Percentiles rank a stretch among this genome's conserved stretches.
Evolutionary conservation across 1,139 yeast genomes (phyloP).

Genomic region (Scheffersomyces parashehatae): DNA sequence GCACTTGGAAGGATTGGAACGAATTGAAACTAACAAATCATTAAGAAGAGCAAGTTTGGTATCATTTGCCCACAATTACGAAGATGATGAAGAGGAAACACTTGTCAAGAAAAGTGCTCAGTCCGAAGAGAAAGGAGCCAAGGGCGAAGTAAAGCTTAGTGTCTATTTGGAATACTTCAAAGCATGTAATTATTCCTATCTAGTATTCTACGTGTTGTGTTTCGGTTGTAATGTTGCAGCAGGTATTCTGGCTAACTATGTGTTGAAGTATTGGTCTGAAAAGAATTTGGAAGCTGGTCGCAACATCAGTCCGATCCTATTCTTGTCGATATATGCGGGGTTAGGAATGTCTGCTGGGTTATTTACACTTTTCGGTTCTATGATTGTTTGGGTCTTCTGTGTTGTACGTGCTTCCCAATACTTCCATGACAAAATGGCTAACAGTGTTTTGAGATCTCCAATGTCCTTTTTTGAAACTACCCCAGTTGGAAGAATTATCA

Average conservation of each 20-base stretch:
- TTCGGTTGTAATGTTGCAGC: slow-evolving; percentile 21
- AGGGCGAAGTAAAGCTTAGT: slow-evolving; percentile 35
- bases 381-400: slow-evolving; percentile 35
- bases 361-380: slow-evolving; percentile 26
- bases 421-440: slow-evolving; percentile 42
- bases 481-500: slow-evolving; percentile 43
- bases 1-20: not conserved
- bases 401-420: slow-evolving; percentile 32
- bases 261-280: slow-evolving; percentile 43
- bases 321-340: slow-evolving; percentile 25
- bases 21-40: not conserved
- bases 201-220: slow-evolving; percentile 26
- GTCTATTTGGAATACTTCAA: slow-evolving; percentile 34
- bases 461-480: slow-evolving; percentile 48
- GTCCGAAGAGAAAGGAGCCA: slow-evolving; percentile 28
- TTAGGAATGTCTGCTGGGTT: slow-evolving; percentile 30
- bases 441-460: slow-evolving; percentile 39
- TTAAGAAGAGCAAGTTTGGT: slow-evolving; percentile 18
- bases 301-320: slow-evolving; percentile 25
- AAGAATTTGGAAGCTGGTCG: slow-evolving; percentile 25
- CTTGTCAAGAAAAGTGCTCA: slow-evolving; percentile 25
- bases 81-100: slow-evolving; percentile 15
- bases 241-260: slow-evolving; percentile 29
- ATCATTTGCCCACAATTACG: slow-evolving; percentile 22
- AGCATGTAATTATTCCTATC: slow-evolving; percentile 34